phyloP scores from a whole-genome alignment of 176 grass and related monocot species.

The Oropetium thomaeum region DNA sequence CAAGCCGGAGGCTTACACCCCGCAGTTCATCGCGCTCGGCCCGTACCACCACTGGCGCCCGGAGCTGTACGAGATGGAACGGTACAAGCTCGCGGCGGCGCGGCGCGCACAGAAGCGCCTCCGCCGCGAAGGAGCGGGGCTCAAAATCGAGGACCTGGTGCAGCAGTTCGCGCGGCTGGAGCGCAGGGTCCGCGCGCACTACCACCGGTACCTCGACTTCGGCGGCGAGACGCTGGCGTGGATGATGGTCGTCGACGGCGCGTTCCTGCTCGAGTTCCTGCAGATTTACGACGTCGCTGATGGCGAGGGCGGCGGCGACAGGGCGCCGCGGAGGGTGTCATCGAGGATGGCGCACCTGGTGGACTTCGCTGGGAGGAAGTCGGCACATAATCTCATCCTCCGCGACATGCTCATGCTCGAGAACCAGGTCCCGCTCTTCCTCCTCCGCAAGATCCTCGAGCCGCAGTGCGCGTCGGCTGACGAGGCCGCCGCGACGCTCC shows the following conservation, averaged over 20 bases:
- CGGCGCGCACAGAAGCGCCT: conserved; percentile 64
- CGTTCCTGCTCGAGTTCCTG: conserved; percentile 86
- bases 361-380: conserved; percentile 71
- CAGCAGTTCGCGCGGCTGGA: conserved; percentile 54
- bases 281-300: conserved; percentile 44
- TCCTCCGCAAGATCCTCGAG: conserved; percentile 62
- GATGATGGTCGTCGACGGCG: conserved; percentile 87
- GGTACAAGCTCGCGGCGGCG: conserved; percentile 72
- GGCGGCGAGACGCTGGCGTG: conserved; percentile 72
- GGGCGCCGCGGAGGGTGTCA: conserved; percentile 39
- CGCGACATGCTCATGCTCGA: conserved; percentile 87
- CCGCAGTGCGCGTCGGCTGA: conserved; percentile 41
- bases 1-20: conserved; percentile 68
- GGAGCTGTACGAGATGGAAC: conserved; percentile 89
- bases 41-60: conserved; percentile 82
- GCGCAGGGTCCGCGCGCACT: conserved; percentile 64
- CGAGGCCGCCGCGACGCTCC: conserved; percentile 37
- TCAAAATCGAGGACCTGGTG: conserved; percentile 52
- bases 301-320: background rate
- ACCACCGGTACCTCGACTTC: conserved; percentile 86
- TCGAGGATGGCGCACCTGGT: conserved; percentile 78
- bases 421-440: conserved; percentile 80
- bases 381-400: conserved; percentile 54
- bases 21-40: conserved; percentile 69
- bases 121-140: background rate